phyloP scores from a whole-genome alignment of 2,329 filamentous ascomycete species.

The Calonectria pseudoturangicola region DNA sequence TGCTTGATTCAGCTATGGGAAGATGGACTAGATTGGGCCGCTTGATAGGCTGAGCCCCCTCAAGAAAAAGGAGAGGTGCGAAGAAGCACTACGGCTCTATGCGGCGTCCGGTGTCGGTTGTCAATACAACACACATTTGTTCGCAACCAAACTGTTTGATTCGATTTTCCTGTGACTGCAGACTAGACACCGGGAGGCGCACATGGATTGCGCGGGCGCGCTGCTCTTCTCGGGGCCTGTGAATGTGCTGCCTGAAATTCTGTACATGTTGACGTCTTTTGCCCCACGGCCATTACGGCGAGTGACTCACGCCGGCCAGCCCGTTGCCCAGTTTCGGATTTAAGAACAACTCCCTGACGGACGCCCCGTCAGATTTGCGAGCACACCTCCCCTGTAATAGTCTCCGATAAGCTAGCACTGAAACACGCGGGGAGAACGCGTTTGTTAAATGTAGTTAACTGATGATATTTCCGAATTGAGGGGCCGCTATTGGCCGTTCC shows the following conservation, averaged over 20 bases:
- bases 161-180: slow-evolving; percentile 18
- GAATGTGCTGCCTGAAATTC: slow-evolving; percentile 40
- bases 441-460: background rate
- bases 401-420: background rate
- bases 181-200: background rate
- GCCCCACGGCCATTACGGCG: slow-evolving; percentile 35
- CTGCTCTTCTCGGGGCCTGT: slow-evolving; percentile 23
- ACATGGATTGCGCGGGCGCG: background rate
- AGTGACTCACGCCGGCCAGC: slow-evolving; percentile 50
- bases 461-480: slow-evolving; percentile 18
- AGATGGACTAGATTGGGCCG: slow-evolving; percentile 61
- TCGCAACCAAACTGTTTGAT: slow-evolving; percentile 46
- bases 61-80: slow-evolving; percentile 56
- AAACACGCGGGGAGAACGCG: background rate
- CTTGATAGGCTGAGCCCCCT: slow-evolving; percentile 61
- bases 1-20: slow-evolving; percentile 58
- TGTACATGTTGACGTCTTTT: slow-evolving; percentile 37
- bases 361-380: slow-evolving; percentile 9
- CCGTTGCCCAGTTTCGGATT: slow-evolving; percentile 10
- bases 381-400: slow-evolving; percentile 11
- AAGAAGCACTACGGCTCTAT: slow-evolving; percentile 62
- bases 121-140: slow-evolving; percentile 64
- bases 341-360: slow-evolving; percentile 19
- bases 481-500: slow-evolving; percentile 5
- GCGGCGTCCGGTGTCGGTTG: slow-evolving; percentile 65